Conservation (phyloP, 192 early-diverging fungal genomes). For the Irineochytrium annulatum region DNA sequence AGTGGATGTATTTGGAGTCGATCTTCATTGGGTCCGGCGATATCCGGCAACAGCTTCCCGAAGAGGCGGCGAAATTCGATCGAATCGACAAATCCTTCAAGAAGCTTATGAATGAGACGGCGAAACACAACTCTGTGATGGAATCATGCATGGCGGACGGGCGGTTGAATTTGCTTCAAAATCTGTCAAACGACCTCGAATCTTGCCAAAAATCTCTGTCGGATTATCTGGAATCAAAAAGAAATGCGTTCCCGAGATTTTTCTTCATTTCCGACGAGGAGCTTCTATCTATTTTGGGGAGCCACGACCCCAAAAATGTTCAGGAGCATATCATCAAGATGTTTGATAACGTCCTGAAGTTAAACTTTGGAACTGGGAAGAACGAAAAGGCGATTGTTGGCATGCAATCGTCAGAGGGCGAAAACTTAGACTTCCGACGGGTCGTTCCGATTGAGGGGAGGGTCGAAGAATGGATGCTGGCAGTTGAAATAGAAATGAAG, state of each 20-base stretch:
- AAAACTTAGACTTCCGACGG: conserved; percentile 43
- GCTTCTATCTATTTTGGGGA: conserved; percentile 57
- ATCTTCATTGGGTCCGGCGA: conserved; percentile 60
- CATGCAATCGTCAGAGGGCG: conserved; percentile 58
- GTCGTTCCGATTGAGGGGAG: conserved; percentile 48
- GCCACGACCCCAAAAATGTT: conserved; percentile 56
- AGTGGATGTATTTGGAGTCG: conserved; percentile 62
- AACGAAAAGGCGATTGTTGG: conserved; percentile 54
- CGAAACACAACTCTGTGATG: conserved; percentile 49
- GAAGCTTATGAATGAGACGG: conserved; percentile 56
- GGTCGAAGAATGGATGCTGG: conserved; percentile 60
- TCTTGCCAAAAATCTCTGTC: conserved; percentile 57
- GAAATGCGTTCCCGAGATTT: conserved; percentile 57
- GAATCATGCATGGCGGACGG: conserved; percentile 56
- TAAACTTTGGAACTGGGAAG: conserved; percentile 61
- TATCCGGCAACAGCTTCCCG: conserved; percentile 55
- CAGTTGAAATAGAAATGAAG: conserved; percentile 62
- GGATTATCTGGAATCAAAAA: conserved; percentile 58
- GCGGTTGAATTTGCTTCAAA: conserved; percentile 43
- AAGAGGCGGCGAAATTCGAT: conserved; percentile 56
- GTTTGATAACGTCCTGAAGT: conserved; percentile 59
- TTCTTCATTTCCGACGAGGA: conserved; percentile 65
- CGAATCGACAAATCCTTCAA: conserved; percentile 58
- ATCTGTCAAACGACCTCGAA: conserved; percentile 52
- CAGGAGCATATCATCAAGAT: conserved; percentile 66